These are phyloP conservation scores for Juglanconis oblonga DNA, from an alignment of 2,329 filamentous ascomycete genomes.

Conservation along the genomic window DNA sequence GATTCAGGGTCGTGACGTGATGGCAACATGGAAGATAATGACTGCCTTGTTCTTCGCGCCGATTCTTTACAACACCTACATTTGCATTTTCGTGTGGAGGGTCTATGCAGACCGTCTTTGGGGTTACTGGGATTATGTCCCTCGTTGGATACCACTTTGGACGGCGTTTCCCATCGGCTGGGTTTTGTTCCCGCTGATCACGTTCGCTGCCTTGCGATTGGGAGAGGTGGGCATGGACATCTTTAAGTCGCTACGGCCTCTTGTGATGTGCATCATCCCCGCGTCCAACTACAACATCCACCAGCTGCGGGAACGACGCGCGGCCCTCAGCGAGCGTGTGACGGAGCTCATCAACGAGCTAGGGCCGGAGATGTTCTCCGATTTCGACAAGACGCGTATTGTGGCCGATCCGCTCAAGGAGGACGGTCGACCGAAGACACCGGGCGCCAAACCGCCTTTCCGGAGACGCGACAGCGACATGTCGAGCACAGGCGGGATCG, in stretches of 20 bases:
- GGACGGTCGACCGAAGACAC: constrained; percentile 28
- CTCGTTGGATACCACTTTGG: constrained; percentile 77
- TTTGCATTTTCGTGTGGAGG: constrained; percentile 69
- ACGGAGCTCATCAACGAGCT: constrained; percentile 93
- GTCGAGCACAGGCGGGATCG: constrained; percentile 36
- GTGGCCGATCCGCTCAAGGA: constrained; percentile 52
- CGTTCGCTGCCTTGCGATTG: constrained; percentile 89
- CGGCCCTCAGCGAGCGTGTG: constrained; percentile 74
- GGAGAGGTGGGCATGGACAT: constrained; percentile 99
- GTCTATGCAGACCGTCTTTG: constrained; percentile 78
- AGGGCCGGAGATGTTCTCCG: constrained; percentile 94
- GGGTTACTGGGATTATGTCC: constrained; percentile 80
- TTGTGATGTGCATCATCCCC: constrained; percentile 81
- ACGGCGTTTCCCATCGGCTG: constrained; percentile 70
- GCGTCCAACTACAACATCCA: constrained; percentile 80
- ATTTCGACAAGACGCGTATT: constrained; percentile 78
- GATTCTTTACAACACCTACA: constrained; percentile 79
- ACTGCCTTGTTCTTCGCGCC: constrained; percentile 84
- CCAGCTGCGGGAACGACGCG: constrained; percentile 70
- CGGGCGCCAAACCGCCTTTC: constrained; percentile 22
- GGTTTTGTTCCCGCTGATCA: constrained; percentile 80
- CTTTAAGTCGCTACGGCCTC: constrained; percentile 85
- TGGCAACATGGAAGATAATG: constrained; percentile 91
- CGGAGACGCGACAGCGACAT: constrained; percentile 47
- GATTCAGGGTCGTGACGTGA: constrained; percentile 82